A percentile compares a stretch with the other conserved stretches of the same genome.
Evolutionary conservation across 129 eudicot species (phyloP).

Genomic region (Deinandra increscens): DNA sequence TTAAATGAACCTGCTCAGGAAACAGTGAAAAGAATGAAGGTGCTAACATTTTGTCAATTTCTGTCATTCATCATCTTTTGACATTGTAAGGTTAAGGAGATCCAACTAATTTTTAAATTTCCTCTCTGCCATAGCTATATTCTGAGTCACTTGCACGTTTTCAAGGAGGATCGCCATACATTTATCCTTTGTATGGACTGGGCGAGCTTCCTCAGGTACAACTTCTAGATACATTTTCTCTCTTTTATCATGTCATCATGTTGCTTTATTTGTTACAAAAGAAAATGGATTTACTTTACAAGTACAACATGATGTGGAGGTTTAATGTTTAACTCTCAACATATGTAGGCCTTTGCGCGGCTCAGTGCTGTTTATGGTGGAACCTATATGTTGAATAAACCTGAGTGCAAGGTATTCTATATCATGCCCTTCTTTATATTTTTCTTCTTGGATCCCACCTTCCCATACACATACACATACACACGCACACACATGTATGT

Average conservation of each 20-base stretch:
- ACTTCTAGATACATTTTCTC: neutral
- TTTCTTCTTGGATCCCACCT: neutral
- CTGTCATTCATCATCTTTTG: neutral
- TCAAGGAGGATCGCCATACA: conserved; percentile 78
- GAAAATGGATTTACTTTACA: conserved; percentile 5
- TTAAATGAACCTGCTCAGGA: conserved; percentile 85
- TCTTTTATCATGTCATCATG: conserved; percentile 5
- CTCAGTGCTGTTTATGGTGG: conserved; percentile 99
- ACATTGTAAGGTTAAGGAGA: neutral
- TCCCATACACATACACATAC: neutral
- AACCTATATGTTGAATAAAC: conserved; percentile 91
- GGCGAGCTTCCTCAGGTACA: conserved; percentile 76
- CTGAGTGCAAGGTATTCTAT: conserved; percentile 83
- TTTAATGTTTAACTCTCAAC: neutral
- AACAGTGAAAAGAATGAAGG: conserved; percentile 93
- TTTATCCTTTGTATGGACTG: conserved; percentile 64
- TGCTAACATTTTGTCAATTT: conserved; percentile 23
- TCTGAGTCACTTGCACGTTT: conserved; percentile 74
- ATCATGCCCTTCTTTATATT: neutral
- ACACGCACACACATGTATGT: too few relatives aligned
- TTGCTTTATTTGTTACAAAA: conserved; percentile 16
- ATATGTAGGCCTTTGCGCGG: conserved; percentile 87
- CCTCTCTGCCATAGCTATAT: conserved; percentile 42
- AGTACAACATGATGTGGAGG: conserved; percentile 6
- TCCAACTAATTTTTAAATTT: neutral